phyloP scores from a whole-genome alignment of 2,329 filamentous ascomycete genomes.

The Penicillium brasilianum region DNA sequence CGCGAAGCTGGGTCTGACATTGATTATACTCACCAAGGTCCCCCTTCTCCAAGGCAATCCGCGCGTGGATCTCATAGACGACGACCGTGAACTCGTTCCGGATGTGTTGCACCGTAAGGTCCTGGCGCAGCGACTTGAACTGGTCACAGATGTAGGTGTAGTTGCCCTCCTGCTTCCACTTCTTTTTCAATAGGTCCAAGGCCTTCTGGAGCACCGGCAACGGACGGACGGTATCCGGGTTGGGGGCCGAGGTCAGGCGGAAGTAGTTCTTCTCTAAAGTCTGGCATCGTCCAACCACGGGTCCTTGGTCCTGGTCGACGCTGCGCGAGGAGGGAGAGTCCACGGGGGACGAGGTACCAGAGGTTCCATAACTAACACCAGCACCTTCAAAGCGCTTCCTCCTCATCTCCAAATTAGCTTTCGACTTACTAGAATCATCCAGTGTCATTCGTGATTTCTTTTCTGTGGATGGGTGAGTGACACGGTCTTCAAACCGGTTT shows the following conservation, averaged over 20 bases:
- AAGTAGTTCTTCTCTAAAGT: constrained; percentile 92
- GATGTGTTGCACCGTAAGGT: constrained; percentile 96
- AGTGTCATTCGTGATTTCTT: constrained; percentile 56
- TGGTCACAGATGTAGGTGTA: constrained; percentile 99
- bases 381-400: constrained; percentile 79
- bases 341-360: constrained; percentile 48
- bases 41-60: constrained; percentile 96
- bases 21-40: constrained; percentile 99
- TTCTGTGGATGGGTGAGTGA: constrained; percentile 65
- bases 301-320: constrained; percentile 58
- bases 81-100: constrained; percentile 95
- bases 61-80: constrained; percentile 96
- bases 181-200: constrained; percentile 86
- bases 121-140: constrained; percentile 97
- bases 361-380: constrained; percentile 48
- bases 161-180: constrained; percentile 92
- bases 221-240: constrained; percentile 86
- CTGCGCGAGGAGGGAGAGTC: constrained; percentile 55
- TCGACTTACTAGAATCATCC: constrained; percentile 80
- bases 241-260: constrained; percentile 86
- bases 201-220: constrained; percentile 79
- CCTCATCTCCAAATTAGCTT: constrained; percentile 84
- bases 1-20: constrained; percentile 96
- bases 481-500: constrained; percentile 72
- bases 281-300: constrained; percentile 84